Percentiles rank a stretch among this genome's conserved stretches.
Conservation (phyloP, 768 basidiomycete species). For the Suillus discolor region DNA sequence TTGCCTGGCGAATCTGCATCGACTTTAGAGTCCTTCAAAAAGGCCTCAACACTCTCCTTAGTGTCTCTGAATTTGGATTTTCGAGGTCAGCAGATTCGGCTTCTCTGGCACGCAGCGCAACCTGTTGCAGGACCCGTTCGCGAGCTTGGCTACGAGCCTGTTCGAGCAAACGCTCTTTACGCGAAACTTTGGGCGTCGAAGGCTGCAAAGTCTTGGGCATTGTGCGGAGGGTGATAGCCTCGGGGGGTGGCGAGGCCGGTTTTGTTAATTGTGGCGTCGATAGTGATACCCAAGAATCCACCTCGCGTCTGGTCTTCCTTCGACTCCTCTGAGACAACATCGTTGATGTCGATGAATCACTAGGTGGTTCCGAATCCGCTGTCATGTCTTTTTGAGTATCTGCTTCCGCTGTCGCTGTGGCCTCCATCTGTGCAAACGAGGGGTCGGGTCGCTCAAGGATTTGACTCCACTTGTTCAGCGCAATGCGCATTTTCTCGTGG, state of each 20-base stretch:
- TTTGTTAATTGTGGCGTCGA: not conserved
- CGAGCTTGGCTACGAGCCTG: constrained; percentile 12
- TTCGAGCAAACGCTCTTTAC: constrained; percentile 9
- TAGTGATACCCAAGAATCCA: not conserved
- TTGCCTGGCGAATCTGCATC: not conserved
- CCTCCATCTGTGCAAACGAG: constrained; percentile 32
- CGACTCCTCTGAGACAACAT: constrained; percentile 5
- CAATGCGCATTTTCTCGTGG: constrained; percentile 31
- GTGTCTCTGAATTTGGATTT: constrained; percentile 15
- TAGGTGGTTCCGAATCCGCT: not conserved
- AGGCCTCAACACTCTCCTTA: constrained; percentile 28
- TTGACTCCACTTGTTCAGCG: constrained; percentile 37
- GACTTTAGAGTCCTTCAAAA: constrained; percentile 7
- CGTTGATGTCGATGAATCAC: not conserved
- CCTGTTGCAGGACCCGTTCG: constrained; percentile 6
- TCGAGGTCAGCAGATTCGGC: not conserved
- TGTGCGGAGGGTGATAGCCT: not conserved
- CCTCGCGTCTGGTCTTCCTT: constrained; percentile 4
- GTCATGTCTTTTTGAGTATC: not conserved
- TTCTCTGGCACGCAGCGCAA: not conserved
- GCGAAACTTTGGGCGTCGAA: constrained; percentile 8
- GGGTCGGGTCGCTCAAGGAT: constrained; percentile 34
- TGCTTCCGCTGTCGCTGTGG: not conserved
- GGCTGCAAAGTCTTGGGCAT: not conserved
- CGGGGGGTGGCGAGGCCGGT: not conserved